Conservation (phyloP, 768 basidiomycete genomes). For the Rhodotorula diobovata region DNA sequence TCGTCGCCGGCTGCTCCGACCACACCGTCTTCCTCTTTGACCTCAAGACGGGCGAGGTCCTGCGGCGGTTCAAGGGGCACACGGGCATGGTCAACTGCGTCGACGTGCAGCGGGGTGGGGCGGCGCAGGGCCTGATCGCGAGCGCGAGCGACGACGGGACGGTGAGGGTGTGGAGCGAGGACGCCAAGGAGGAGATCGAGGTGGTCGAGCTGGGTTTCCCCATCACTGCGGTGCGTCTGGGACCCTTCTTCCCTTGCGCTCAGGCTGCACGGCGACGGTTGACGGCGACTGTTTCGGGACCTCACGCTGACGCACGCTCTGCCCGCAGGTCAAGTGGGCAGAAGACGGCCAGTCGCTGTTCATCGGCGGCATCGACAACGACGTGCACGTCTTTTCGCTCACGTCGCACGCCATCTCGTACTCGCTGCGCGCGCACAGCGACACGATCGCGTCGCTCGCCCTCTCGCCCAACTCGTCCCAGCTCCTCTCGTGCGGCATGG, state of each 20-base stretch:
- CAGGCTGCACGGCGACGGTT: background rate
- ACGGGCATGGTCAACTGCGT: conserved; percentile 84
- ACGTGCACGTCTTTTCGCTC: conserved; percentile 66
- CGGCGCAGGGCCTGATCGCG: conserved; percentile 76
- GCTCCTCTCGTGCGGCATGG: conserved; percentile 84
- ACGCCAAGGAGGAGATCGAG: conserved; percentile 71
- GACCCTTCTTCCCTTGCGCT: background rate
- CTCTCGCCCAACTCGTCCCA: conserved; percentile 83
- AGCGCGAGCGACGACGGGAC: conserved; percentile 90
- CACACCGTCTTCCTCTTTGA: conserved; percentile 72
- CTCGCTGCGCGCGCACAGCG: conserved; percentile 74
- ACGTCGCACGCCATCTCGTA: conserved; percentile 62
- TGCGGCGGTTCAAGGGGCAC: conserved; percentile 79
- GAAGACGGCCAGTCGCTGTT: conserved; percentile 81
- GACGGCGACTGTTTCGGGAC: too few relatives aligned
- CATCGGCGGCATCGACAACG: conserved; percentile 90
- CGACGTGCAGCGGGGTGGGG: conserved; percentile 59
- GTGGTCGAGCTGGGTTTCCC: conserved; percentile 74
- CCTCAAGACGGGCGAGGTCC: conserved; percentile 73
- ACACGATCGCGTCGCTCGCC: conserved; percentile 88
- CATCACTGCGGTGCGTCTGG: conserved; percentile 62
- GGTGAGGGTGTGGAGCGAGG: conserved; percentile 82
- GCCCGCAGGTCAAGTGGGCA: conserved; percentile 59
- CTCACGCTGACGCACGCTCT: too few relatives aligned
- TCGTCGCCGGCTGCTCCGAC: conserved; percentile 88